Evolutionary conservation across 208 protist species (phyloP).

Genomic region (Trypanosoma melophagium): DNA sequence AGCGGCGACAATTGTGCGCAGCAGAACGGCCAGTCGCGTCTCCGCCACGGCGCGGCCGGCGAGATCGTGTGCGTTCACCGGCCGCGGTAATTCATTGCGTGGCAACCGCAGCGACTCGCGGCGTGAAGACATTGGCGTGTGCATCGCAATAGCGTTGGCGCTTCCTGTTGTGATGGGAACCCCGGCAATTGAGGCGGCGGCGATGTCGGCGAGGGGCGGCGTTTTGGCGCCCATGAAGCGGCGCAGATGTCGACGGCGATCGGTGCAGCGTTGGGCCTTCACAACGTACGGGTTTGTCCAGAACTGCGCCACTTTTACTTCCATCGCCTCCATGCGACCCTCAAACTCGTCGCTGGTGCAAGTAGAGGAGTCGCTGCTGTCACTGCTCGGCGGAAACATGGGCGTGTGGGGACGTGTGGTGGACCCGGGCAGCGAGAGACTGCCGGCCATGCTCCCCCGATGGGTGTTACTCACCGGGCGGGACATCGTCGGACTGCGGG

Average conservation of each 20-base stretch:
- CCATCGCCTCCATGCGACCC: constrained; percentile 40
- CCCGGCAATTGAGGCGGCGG: too few species aligned
- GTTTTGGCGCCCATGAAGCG: constrained; percentile 1
- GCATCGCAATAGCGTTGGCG: too few species aligned
- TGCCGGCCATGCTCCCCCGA: neutral
- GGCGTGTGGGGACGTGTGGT: neutral
- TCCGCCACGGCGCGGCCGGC: neutral
- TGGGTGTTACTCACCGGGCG: neutral
- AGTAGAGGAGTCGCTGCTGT: neutral
- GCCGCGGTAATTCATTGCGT: too few species aligned
- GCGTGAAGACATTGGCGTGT: too few species aligned
- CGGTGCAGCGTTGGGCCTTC: constrained; percentile 42
- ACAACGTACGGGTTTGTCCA: constrained; percentile 81
- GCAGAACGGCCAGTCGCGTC: constrained; percentile 6
- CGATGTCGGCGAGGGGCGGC: neutral
- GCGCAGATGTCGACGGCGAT: constrained; percentile 8
- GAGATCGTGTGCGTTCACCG: neutral
- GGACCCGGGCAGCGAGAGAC: neutral
- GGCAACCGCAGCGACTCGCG: too few species aligned
- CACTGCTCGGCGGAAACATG: neutral
- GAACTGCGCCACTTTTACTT: constrained; percentile 52
- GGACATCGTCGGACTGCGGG: neutral
- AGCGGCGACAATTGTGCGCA: constrained; percentile 9
- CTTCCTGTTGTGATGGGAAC: too few species aligned
- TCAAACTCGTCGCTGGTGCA: neutral